Conservation (phyloP, 495 filamentous ascomycete genomes). For the Emericellopsis terricola region DNA sequence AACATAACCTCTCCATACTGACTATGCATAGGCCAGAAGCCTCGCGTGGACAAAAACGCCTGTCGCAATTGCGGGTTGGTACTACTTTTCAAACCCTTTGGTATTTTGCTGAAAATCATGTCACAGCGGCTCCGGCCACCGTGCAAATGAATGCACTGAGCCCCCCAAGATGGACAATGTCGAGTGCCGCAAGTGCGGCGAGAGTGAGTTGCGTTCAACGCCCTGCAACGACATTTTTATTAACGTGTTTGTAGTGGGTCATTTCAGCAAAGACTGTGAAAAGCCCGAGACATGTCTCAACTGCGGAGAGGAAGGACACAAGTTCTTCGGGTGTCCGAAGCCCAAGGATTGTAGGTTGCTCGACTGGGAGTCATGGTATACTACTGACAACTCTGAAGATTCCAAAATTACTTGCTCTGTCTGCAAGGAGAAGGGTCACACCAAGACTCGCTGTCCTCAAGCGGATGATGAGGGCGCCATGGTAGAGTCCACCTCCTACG, state of each 20-base stretch:
- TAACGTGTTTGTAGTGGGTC: constrained; percentile 37
- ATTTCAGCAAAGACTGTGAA: constrained; percentile 78
- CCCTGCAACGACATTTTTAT: background rate
- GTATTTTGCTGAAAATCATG: constrained; percentile 1
- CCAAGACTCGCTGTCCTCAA: constrained; percentile 38
- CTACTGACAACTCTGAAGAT: too few species aligned
- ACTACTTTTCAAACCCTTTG: background rate
- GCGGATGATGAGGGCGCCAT: too few species aligned
- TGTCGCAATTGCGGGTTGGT: constrained; percentile 75
- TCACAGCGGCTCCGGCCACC: constrained; percentile 27
- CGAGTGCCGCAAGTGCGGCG: constrained; percentile 50
- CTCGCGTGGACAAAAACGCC: constrained; percentile 37
- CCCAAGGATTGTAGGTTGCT: constrained; percentile 50
- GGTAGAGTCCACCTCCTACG: too few species aligned
- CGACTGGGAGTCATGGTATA: too few species aligned
- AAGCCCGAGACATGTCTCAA: constrained; percentile 58
- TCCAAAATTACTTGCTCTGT: constrained; percentile 65
- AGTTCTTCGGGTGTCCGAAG: constrained; percentile 46
- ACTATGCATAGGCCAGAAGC: constrained; percentile 22
- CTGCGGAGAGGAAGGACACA: constrained; percentile 56
- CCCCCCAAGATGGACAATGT: constrained; percentile 49
- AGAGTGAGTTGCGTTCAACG: constrained; percentile 7
- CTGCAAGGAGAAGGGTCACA: constrained; percentile 64
- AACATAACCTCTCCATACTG: constrained; percentile 8
- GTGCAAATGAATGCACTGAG: constrained; percentile 8